Evolutionary conservation across 2,329 filamentous ascomycete genomes (phyloP), one percentile per base, ranked within the genome.

Genomic region (Cladosporium austrohemisphaericum): DNA sequence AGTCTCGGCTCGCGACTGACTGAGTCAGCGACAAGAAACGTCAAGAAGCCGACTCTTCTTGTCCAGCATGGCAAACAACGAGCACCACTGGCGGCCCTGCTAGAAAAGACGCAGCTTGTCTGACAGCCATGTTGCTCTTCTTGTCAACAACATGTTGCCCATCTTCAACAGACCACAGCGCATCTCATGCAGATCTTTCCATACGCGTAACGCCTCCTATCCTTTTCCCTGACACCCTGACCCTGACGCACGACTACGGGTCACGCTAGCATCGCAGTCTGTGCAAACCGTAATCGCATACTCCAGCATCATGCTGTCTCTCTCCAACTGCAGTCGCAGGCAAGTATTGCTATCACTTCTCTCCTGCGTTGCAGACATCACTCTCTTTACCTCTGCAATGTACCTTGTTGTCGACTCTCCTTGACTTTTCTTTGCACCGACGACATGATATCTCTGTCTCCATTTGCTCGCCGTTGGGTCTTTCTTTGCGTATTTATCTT

Each of bases 371-470:
- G n/a, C n/a, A n/a, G n/a, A n/a, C n/a, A n/a, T n/a, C n/a, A n/a
- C n/a, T 19, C 31, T 25, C 14, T 7, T 23, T 14, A 2, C 22
- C 16, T 20, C 25, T 19, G 41, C 14, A 36, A 47, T 47, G 36
- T 14, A 20, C n/a, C 26, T 18, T 31, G 8, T 28, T 3, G 13
- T 31, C 23, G n/a, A 31, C 14, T 40, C 32, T 33, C 26, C 20
- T 18, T 36, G n/a, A 32, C n/a, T 20, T 14, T 26, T 49, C 22
- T 38, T 28, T 14, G n/a, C 18, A 36, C 19, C 29, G 26, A 45
- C 54, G 33, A 48, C 54, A 51, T 51, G 48, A 60, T 63, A 58
- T 48, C 57, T 20, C 60, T 63, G 59, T 48, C 57, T 20, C 60
- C 56, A 46, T 48, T 57, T 33, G 44, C 61, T 31, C 60, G 60